A percentile compares a stretch with the other conserved stretches of the same genome.
Evolutionary conservation across 1,284 basidiomycete genomes (phyloP).

Genomic region (Sporisorium exsertum): DNA sequence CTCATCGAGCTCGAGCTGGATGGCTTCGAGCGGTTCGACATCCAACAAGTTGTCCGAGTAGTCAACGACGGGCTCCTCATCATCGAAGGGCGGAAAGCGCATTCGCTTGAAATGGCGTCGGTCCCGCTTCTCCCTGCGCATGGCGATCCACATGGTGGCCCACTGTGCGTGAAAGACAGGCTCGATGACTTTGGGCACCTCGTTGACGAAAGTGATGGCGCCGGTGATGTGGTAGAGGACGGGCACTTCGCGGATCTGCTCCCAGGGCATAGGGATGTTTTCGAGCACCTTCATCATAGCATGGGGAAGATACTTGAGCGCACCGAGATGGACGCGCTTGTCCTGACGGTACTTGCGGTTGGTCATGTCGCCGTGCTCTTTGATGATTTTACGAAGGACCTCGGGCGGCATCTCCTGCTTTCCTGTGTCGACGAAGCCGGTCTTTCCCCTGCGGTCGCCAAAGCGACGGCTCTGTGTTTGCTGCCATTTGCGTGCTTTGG

Average conservation of each 20-base stretch:
- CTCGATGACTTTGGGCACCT: slow-evolving; percentile 94
- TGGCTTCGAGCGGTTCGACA: slow-evolving; percentile 96
- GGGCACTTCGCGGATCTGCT: slow-evolving; percentile 73
- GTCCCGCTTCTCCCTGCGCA: slow-evolving; percentile 98
- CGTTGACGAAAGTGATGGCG: slow-evolving; percentile 99
- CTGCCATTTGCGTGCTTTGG: slow-evolving; percentile 92
- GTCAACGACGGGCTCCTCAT: slow-evolving; percentile 82
- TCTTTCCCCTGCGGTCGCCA: slow-evolving; percentile 83
- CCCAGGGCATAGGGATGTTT: slow-evolving; percentile 99
- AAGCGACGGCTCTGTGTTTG: slow-evolving; percentile 92
- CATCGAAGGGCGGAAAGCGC: slow-evolving; percentile 99
- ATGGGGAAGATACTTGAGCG: slow-evolving; percentile 98
- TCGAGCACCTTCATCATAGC: slow-evolving; percentile 99
- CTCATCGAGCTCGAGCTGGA: slow-evolving; percentile 93
- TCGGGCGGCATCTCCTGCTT: slow-evolving; percentile 82
- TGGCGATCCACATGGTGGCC: slow-evolving; percentile 99
- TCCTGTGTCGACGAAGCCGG: slow-evolving; percentile 89
- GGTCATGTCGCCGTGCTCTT: slow-evolving; percentile 70
- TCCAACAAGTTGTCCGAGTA: slow-evolving; percentile 90
- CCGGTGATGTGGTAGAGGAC: slow-evolving; percentile 82
- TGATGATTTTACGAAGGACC: slow-evolving; percentile 73
- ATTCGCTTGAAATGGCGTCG: slow-evolving; percentile 99
- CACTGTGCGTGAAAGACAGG: slow-evolving; percentile 99
- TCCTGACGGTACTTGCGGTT: slow-evolving; percentile 86
- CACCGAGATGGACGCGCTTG: slow-evolving; percentile 97